Evolutionary conservation across 768 basidiomycete genomes (phyloP), one percentile per base, ranked within the genome.

Genomic region (Kockovaella imperatae): DNA sequence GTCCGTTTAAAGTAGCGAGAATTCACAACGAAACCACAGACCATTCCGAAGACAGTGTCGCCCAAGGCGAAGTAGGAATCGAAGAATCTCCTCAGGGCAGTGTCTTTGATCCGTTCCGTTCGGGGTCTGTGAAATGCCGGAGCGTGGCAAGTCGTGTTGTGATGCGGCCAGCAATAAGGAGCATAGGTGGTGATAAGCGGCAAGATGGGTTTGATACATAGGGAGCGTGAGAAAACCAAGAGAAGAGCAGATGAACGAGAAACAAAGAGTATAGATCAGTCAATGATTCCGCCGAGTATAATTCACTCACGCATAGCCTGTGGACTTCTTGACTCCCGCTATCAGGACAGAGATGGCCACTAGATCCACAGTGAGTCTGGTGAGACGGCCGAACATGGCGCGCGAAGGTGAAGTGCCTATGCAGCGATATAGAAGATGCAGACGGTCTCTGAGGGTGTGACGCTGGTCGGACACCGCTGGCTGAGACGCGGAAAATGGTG

Each of bases 231-330:
- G 13, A 10, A 36, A 24, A 20, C n/a, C 34, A 17, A 3, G 7
- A 29, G 26, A 29, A 13, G 24, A 18, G 4, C n/a, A 4, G 14
- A 25, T 28, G 23, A 28, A 17, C 21, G 11, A 11, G 30, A 20
- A 18, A 15, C 6, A 11, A 47, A n/a, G n/a, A n/a, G n/a, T n/a
- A n/a, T n/a, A n/a, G n/a, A n/a, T n/a, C n/a, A n/a, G n/a, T n/a
- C n/a, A n/a, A n/a, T n/a, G n/a, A n/a, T n/a, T n/a, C n/a, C n/a
- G n/a, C n/a, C n/a, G n/a, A n/a, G n/a, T n/a, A n/a, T n/a, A n/a
- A n/a, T n/a, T n/a, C n/a, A 61, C 64, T 53, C 45, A 66, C 64
- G 49, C 49, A 36, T 60, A 66, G 3, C 64, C 64, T 1, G 64
- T 62, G 21, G 56, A 48, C 18, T 54, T 51, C 36, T 56, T 54